Percentiles rank a stretch among this genome's conserved stretches.
Conservation (phyloP, 2,329 filamentous ascomycete species). For the Colletotrichum spaethianum region DNA sequence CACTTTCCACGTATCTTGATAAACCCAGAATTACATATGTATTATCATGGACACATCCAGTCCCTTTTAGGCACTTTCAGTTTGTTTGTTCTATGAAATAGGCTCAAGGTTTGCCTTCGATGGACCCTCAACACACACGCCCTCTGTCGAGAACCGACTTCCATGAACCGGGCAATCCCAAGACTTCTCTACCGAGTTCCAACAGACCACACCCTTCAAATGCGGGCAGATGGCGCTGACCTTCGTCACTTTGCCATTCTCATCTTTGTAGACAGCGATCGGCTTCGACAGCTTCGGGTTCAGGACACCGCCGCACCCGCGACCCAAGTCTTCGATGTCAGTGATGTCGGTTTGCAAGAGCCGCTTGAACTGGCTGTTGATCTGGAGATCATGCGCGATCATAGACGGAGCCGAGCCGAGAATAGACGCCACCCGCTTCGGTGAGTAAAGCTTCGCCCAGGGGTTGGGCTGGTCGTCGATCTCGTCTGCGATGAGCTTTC, state of each 20-base stretch:
- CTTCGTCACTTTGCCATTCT: constrained; percentile 63
- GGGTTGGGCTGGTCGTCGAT: constrained; percentile 64
- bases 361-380: constrained; percentile 70
- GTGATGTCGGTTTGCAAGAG: constrained; percentile 66
- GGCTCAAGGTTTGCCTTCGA: constrained; percentile 48
- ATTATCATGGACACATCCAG: too few species aligned
- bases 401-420: constrained; percentile 60
- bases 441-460: constrained; percentile 66
- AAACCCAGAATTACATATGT: too few species aligned
- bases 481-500: constrained; percentile 66
- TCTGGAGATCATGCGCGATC: constrained; percentile 66
- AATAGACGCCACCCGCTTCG: constrained; percentile 61
- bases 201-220: constrained; percentile 68
- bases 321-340: constrained; percentile 68
- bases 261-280: constrained; percentile 70
- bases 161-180: constrained; percentile 68
- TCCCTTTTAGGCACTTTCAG: too few species aligned
- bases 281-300: constrained; percentile 63
- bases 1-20: too few species aligned
- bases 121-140: constrained; percentile 54
- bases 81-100: not conserved
- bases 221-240: constrained; percentile 71
- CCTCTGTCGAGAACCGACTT: constrained; percentile 55
- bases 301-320: constrained; percentile 65
- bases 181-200: constrained; percentile 67